Conservation (phyloP, 2,329 filamentous ascomycete species). For the Pezicula neosporulosa region DNA sequence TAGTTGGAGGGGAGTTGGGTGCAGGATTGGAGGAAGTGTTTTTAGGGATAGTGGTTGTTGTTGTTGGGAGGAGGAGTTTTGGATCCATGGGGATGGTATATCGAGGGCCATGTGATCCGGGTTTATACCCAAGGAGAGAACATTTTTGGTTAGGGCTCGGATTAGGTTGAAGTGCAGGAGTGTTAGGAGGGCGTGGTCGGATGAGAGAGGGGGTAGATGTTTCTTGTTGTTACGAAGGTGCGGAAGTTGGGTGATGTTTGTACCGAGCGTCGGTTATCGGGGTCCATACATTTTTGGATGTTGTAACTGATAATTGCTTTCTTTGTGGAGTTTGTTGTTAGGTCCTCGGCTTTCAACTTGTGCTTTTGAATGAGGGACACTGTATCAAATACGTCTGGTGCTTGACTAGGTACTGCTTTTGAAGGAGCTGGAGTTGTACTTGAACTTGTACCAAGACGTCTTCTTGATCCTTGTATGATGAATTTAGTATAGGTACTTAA, state of each 20-base stretch:
- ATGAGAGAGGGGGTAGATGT: conserved; percentile 10
- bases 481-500: not conserved
- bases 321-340: not conserved
- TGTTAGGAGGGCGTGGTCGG: conserved; percentile 26
- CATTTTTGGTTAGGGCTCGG: conserved; percentile 31
- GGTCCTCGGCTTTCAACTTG: not conserved
- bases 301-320: too few species aligned
- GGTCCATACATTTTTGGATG: not conserved
- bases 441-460: not conserved
- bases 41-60: not conserved
- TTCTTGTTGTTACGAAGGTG: not conserved
- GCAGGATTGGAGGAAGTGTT: conserved; percentile 19
- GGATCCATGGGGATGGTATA: conserved; percentile 14
- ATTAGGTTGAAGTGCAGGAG: conserved; percentile 36
- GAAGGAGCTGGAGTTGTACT: too few species aligned
- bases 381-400: too few species aligned
- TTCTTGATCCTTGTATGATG: not conserved
- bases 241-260: conserved; percentile 4
- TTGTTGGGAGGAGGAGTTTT: too few species aligned
- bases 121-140: conserved; percentile 22
- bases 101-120: conserved; percentile 11
- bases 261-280: not conserved
- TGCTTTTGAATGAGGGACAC: too few species aligned
- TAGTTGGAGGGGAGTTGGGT: conserved; percentile 35
- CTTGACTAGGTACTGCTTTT: too few species aligned